phyloP scores from a whole-genome alignment of 2,329 filamentous ascomycete species.

The Trichoderma sp. region DNA sequence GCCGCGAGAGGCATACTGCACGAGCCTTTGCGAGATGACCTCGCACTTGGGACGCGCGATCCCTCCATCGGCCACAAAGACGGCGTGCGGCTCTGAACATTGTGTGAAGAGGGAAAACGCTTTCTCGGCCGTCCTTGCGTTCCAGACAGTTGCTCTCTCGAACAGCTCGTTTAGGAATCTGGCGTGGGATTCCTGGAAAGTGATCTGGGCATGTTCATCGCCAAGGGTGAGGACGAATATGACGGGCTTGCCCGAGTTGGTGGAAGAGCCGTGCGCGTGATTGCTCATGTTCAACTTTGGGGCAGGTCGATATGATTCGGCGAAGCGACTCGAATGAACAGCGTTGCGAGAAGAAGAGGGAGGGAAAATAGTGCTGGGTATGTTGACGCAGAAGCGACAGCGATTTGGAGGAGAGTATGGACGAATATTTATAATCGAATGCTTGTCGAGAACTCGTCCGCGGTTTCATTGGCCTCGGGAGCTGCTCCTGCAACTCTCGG shows the following conservation, averaged over 20 bases:
- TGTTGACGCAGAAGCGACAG: not conserved
- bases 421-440: not conserved
- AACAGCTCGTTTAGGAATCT: conserved; percentile 25
- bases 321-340: not conserved
- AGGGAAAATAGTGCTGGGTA: not conserved
- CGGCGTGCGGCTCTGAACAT: not conserved
- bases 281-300: not conserved
- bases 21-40: conserved; percentile 19
- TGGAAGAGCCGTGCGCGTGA: conserved; percentile 35
- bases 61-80: conserved; percentile 22
- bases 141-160: conserved; percentile 20
- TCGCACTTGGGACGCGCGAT: conserved; percentile 18
- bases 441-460: not conserved
- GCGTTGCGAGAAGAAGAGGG: not conserved
- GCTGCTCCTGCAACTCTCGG: not conserved
- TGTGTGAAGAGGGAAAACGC: conserved; percentile 20
- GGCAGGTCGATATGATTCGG: not conserved
- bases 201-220: not conserved
- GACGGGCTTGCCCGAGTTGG: conserved; percentile 5
- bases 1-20: conserved; percentile 19
- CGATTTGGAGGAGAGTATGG: not conserved
- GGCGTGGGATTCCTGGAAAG: conserved; percentile 21
- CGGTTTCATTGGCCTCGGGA: not conserved
- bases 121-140: conserved; percentile 13
- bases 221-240: conserved; percentile 24